Percentiles rank a stretch among this genome's conserved stretches.
phyloP scores from a whole-genome alignment of 129 eudicot species.

The Flaveria ramosissima region DNA sequence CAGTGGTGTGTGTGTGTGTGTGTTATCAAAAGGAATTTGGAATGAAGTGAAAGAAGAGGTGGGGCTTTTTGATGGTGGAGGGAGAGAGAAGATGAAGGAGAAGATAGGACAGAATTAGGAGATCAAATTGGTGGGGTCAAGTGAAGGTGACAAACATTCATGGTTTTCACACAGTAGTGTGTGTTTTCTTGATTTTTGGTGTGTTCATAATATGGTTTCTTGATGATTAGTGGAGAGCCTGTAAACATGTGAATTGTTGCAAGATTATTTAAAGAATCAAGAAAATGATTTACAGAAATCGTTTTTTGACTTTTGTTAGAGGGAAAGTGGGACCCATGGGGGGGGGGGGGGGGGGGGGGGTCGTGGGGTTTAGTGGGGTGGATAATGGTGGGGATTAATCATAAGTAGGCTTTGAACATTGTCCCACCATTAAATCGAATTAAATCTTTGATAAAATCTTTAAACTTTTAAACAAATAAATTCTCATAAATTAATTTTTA shows the following conservation, averaged over 20 bases:
- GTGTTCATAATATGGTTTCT: neutral
- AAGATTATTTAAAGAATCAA: constrained; percentile 1
- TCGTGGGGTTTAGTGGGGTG: constrained; percentile 40
- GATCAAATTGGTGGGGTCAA: constrained; percentile 40
- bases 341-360: neutral
- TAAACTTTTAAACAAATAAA: too few relatives aligned
- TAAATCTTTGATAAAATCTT: too few relatives aligned
- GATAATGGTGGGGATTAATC: constrained; percentile 9
- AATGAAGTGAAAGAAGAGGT: constrained; percentile 16
- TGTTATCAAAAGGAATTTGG: constrained; percentile 24
- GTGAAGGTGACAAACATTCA: constrained; percentile 51
- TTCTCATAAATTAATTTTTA: too few relatives aligned
- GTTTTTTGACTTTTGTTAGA: constrained; percentile 14
- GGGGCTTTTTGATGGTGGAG: constrained; percentile 12
- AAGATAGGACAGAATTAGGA: constrained; percentile 44
- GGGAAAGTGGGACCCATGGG: constrained; percentile 21
- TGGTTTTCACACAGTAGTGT: constrained; percentile 33
- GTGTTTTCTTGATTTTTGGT: constrained; percentile 22
- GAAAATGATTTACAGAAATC: neutral
- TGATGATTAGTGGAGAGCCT: constrained; percentile 22
- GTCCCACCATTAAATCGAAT: constrained; percentile 6
- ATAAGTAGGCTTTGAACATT: constrained; percentile 2
- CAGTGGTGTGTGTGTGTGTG: neutral
- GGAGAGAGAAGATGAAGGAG: constrained; percentile 1
- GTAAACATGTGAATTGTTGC: constrained; percentile 21